These are phyloP conservation scores for Phytophthora brassicae DNA, from an alignment of 352 stramenopile species.

Conservation along the genomic window DNA sequence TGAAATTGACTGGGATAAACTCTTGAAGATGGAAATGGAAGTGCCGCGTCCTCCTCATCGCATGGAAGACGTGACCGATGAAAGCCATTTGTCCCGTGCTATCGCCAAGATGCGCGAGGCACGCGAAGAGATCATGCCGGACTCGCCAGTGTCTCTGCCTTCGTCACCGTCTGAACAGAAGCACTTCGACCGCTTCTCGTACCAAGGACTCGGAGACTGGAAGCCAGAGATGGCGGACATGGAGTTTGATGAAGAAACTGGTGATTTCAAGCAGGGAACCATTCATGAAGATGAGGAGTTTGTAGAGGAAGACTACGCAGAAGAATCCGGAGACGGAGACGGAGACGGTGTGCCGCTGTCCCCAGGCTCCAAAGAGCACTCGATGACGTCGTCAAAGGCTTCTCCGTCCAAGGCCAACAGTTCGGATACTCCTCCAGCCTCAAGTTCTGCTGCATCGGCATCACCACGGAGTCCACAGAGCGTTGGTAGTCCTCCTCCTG, in stretches of 20 bases:
- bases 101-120: slow-evolving; percentile 73
- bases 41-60: slow-evolving; percentile 69
- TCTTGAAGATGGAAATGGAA: slow-evolving; percentile 59
- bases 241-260: slow-evolving; percentile 58
- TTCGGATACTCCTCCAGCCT: slow-evolving; percentile 38
- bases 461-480: slow-evolving; percentile 44
- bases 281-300: slow-evolving; percentile 70
- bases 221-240: slow-evolving; percentile 67
- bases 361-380: slow-evolving; percentile 42
- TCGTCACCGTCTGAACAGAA: slow-evolving; percentile 66
- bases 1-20: slow-evolving; percentile 71
- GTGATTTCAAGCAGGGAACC: slow-evolving; percentile 55
- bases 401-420: slow-evolving; percentile 37
- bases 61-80: slow-evolving; percentile 71
- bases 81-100: slow-evolving; percentile 60
- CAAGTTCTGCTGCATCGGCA: slow-evolving; percentile 37
- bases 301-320: slow-evolving; percentile 39
- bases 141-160: slow-evolving; percentile 66
- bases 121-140: slow-evolving; percentile 71
- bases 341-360: slow-evolving; percentile 37
- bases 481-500: slow-evolving; percentile 33
- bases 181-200: slow-evolving; percentile 79
- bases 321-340: slow-evolving; percentile 35
- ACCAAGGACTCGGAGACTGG: slow-evolving; percentile 62
- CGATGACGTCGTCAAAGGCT: slow-evolving; percentile 35